Percentiles rank a stretch among this genome's conserved stretches.
phyloP scores from a whole-genome alignment of 345 rosid species.

The Citrus cavaleriei region DNA sequence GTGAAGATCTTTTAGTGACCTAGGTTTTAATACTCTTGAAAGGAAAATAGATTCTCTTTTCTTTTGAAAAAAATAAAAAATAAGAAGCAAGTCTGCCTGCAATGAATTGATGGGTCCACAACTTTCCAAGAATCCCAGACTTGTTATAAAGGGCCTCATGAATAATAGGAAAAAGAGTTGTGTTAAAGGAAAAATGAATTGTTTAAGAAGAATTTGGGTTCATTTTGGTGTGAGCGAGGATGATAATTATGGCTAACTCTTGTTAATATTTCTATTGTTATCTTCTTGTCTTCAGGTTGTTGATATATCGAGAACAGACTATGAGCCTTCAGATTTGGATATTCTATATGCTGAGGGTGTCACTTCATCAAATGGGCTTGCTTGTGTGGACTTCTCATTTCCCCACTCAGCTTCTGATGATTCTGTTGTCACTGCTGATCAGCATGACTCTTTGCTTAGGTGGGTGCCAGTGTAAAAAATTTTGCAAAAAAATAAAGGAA shows the following conservation, averaged over 20 bases:
- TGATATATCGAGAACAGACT: slow-evolving; percentile 72
- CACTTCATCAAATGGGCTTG: slow-evolving; percentile 92
- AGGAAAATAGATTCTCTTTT: neutral
- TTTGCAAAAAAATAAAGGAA: neutral
- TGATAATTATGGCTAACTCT: neutral
- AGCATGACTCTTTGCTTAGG: slow-evolving; percentile 71
- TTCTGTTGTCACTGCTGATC: slow-evolving; percentile 54
- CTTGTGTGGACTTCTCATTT: slow-evolving; percentile 82
- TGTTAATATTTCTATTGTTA: neutral
- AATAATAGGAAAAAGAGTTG: neutral
- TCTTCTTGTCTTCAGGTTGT: slow-evolving; percentile 48
- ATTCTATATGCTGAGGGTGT: slow-evolving; percentile 94
- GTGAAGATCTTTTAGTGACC: neutral
- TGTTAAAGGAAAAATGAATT: neutral
- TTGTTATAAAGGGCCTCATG: neutral
- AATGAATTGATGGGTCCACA: neutral
- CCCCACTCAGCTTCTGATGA: slow-evolving; percentile 65
- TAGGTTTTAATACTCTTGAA: neutral
- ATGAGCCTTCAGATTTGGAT: slow-evolving; percentile 93
- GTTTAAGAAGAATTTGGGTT: neutral
- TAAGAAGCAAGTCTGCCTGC: neutral
- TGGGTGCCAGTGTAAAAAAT: slow-evolving; percentile 21
- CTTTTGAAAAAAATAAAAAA: neutral
- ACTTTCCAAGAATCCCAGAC: neutral
- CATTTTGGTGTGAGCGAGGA: neutral